A percentile compares a stretch with the other conserved stretches of the same genome.
phyloP scores from a whole-genome alignment of 495 filamentous ascomycete genomes.

The Lophiotrema nucula region DNA sequence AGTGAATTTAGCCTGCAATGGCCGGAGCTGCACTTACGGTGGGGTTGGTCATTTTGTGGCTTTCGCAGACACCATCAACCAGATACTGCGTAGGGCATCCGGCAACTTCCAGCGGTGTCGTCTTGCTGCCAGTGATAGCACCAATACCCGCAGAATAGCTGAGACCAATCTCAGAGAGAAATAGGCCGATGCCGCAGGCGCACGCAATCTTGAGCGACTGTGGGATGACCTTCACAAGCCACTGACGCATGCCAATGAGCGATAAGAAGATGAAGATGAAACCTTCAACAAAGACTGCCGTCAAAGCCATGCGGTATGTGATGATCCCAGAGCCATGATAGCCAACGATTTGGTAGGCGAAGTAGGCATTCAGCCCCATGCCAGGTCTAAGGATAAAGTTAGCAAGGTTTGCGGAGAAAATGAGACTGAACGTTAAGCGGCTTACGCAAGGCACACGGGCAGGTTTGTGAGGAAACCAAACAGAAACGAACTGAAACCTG shows the following conservation, averaged over 20 bases:
- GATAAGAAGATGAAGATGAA: conserved; percentile 69
- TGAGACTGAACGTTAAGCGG: not conserved
- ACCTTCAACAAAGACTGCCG: conserved; percentile 81
- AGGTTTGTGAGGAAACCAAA: conserved; percentile 74
- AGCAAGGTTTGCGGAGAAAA: conserved; percentile 6
- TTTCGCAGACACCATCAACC: conserved; percentile 51
- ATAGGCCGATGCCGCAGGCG: conserved; percentile 79
- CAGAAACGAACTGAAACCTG: conserved; percentile 66
- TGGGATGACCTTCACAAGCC: conserved; percentile 75
- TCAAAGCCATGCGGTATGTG: conserved; percentile 68
- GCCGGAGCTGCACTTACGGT: conserved; percentile 38
- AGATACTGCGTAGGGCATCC: conserved; percentile 56
- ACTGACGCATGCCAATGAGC: conserved; percentile 75
- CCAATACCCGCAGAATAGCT: conserved; percentile 80
- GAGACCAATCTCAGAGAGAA: conserved; percentile 75
- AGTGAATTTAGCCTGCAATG: conserved; percentile 6
- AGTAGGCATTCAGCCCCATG: conserved; percentile 85
- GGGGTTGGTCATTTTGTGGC: conserved; percentile 68
- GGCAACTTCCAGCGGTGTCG: conserved; percentile 67
- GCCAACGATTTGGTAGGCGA: conserved; percentile 80
- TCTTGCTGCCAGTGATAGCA: conserved; percentile 58
- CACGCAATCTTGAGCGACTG: conserved; percentile 80
- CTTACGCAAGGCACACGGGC: conserved; percentile 66
- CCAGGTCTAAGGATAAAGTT: conserved; percentile 50
- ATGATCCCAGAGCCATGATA: conserved; percentile 65